Percentiles rank a stretch among this genome's conserved stretches.
Conservation (phyloP, 2,329 filamentous ascomycete species). For the Calonectria leucothoes region DNA sequence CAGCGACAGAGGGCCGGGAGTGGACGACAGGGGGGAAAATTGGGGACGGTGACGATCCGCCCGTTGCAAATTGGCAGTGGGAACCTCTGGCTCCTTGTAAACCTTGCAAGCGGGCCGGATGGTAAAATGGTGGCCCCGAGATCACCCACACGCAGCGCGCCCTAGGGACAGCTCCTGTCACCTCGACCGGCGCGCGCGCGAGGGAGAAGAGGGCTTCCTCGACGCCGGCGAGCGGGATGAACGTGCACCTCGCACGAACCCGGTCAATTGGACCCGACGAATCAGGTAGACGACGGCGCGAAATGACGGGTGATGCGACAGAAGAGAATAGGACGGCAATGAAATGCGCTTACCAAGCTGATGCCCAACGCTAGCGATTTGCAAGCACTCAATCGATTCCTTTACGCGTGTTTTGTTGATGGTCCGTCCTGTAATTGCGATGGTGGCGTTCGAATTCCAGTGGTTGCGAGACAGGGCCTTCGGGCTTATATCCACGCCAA, state of each 20-base stretch:
- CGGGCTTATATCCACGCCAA: background rate
- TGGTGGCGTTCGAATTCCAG: slow-evolving; percentile 3
- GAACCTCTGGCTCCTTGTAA: slow-evolving; percentile 20
- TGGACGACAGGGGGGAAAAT: slow-evolving; percentile 18
- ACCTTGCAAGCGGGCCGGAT: slow-evolving; percentile 32
- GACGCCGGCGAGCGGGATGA: background rate
- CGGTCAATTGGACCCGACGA: background rate
- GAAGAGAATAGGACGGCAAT: background rate
- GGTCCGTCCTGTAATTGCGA: background rate
- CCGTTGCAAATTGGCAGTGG: slow-evolving; percentile 43
- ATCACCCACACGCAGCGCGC: slow-evolving; percentile 16
- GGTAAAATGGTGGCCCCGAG: slow-evolving; percentile 15
- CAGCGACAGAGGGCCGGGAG: background rate
- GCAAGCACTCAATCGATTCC: slow-evolving; percentile 3
- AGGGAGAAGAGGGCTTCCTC: background rate
- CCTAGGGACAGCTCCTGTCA: background rate
- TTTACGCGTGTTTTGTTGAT: background rate
- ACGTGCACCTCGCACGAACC: slow-evolving; percentile 7
- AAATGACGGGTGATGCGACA: background rate
- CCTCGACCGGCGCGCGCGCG: background rate
- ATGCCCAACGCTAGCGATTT: background rate
- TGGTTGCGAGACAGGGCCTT: background rate
- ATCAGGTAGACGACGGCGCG: background rate
- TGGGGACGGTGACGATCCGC: slow-evolving; percentile 42
- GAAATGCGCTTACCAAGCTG: background rate